phyloP scores from a whole-genome alignment of 805 yeast species.

The Saturnispora zaruensis region DNA sequence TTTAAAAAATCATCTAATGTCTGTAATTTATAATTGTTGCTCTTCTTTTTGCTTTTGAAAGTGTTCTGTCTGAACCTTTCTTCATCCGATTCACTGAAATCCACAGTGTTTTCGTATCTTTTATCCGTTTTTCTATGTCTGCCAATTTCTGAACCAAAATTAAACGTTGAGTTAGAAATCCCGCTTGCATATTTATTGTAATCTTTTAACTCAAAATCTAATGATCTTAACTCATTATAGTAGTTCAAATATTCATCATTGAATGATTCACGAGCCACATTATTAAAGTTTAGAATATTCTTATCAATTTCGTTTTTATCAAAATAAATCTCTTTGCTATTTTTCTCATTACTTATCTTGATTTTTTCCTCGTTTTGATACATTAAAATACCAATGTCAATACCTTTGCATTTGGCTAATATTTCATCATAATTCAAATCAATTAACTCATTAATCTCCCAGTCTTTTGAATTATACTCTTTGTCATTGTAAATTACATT shows the following conservation, averaged over 20 bases:
- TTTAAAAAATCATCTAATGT: constrained; percentile 77
- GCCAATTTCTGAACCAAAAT: neutral
- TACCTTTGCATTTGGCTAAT: constrained; percentile 14
- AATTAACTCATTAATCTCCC: constrained; percentile 16
- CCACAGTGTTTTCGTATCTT: neutral
- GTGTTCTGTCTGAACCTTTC: neutral
- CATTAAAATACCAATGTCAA: constrained; percentile 25
- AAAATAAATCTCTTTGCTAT: neutral
- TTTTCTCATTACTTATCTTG: constrained; percentile 13
- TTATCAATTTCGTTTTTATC: neutral
- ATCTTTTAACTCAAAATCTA: constrained; percentile 33
- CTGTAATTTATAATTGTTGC: constrained; percentile 46
- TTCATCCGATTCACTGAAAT: neutral
- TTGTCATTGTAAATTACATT: constrained; percentile 27
- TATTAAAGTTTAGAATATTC: constrained; percentile 11
- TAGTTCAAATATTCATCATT: constrained; percentile 21
- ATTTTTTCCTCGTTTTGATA: constrained; percentile 19
- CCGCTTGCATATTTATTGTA: constrained; percentile 27
- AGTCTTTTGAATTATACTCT: constrained; percentile 12
- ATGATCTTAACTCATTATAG: constrained; percentile 23
- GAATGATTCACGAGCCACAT: constrained; percentile 12
- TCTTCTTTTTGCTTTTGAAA: neutral
- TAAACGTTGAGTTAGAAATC: constrained; percentile 11
- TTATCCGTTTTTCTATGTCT: neutral
- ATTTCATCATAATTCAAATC: constrained; percentile 6